Base-by-base conservation (phyloP, 305 asterid genomes). In the Stenogyne calaminthoides region DNA sequence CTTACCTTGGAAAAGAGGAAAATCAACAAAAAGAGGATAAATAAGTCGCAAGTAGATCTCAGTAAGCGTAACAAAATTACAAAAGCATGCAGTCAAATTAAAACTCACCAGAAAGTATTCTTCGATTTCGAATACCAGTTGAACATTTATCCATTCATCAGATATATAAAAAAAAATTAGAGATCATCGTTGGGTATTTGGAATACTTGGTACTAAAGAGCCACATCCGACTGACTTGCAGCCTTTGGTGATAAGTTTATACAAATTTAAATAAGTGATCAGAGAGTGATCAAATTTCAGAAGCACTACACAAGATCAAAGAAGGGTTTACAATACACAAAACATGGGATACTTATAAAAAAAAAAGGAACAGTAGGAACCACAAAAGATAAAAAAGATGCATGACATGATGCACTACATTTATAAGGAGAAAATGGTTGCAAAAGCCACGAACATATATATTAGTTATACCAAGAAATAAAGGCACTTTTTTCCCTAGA, bases 221-320 rank as follows among this genome's bases (percentile, higher is more conserved):
- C 99, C 99, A 81, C 96, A 87, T 69, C 98, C 98, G 51, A 92
- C 86, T 70, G 89, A 87, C 77, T 92, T 92, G 86, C 98, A 95
- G 75, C 98, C 97, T 84, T 81, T 79, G 81, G 79, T 69, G 52
- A 80, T 84, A 78, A 88, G 69, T 82, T 93, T 89, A 76, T 25
- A 67, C 54, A 74, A 51, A 65, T 65, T 9, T 12, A 56, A 66
- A 4, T 11, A 18, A 22, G 16, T 25, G 15, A n/a, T n/a, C n/a
- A n/a, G n/a, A n/a, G n/a, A n/a, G n/a, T n/a, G n/a, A n/a, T n/a
- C n/a, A n/a, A n/a, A n/a, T n/a, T n/a, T n/a, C n/a, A n/a, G n/a
- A n/a, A n/a, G n/a, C n/a, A n/a, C n/a, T n/a, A n/a, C n/a, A n/a
- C n/a, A n/a, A n/a, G n/a, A n/a, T n/a, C n/a, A n/a, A n/a, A n/a